Percentiles rank a stretch among this genome's conserved stretches.
These are phyloP conservation scores for Leishmania tropica DNA, from an alignment of 208 protist genomes.

Conservation along the genomic window DNA sequence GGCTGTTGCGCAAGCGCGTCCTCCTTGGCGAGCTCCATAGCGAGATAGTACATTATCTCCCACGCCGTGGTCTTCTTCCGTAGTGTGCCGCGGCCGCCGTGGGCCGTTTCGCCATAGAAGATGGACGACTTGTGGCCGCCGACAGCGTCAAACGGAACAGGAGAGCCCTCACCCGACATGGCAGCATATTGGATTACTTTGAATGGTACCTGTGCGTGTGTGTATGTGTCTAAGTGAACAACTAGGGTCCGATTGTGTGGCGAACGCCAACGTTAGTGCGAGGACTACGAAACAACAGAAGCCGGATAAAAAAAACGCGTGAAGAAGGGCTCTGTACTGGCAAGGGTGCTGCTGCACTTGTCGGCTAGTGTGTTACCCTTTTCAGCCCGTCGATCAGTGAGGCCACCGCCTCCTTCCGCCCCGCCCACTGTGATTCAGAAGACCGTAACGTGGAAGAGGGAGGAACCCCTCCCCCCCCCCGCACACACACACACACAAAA, in stretches of 20 bases:
- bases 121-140: slow-evolving; percentile 65
- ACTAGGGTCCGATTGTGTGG: neutral
- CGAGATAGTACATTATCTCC: slow-evolving; percentile 75
- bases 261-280: neutral
- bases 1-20: neutral
- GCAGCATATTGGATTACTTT: neutral
- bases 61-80: slow-evolving; percentile 68
- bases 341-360: neutral
- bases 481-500: neutral
- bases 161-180: slow-evolving; percentile 10
- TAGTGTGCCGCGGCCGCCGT: slow-evolving; percentile 51
- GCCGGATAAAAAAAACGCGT: neutral
- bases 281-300: neutral
- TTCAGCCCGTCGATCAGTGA: neutral
- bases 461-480: neutral
- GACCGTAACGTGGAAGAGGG: neutral
- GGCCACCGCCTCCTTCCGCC: neutral
- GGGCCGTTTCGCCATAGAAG: slow-evolving; percentile 45
- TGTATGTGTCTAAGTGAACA: neutral
- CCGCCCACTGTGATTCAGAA: neutral
- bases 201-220: neutral
- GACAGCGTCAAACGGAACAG: slow-evolving; percentile 43
- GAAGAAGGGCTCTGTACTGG: neutral
- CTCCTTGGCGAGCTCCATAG: slow-evolving; percentile 34
- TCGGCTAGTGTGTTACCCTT: neutral